A percentile compares a stretch with the other conserved stretches of the same genome.
These are phyloP conservation scores for Colletotrichum musicola DNA, from an alignment of 2,329 filamentous ascomycete genomes.

Conservation along the genomic window DNA sequence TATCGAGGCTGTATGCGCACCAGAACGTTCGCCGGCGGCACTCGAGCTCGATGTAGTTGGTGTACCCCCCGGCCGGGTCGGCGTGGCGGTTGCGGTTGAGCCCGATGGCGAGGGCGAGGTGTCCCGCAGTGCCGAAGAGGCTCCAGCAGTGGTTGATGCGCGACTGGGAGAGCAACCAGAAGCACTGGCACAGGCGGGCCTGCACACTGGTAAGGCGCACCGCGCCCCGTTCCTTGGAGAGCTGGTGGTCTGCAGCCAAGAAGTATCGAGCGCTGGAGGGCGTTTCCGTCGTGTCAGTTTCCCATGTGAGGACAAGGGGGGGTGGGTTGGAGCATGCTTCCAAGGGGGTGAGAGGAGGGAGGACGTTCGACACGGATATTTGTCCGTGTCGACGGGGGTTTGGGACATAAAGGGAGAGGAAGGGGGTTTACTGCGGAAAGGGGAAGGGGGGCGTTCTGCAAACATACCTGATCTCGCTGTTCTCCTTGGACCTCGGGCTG, in stretches of 20 bases:
- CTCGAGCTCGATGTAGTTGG: slow-evolving; percentile 53
- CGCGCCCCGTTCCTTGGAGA: slow-evolving; percentile 53
- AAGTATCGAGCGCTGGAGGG: slow-evolving; percentile 47
- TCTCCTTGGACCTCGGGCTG: slow-evolving; percentile 20
- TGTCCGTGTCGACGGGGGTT: neutral
- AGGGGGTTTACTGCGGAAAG: neutral
- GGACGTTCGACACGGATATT: neutral
- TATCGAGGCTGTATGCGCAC: slow-evolving; percentile 74
- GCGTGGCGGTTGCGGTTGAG: slow-evolving; percentile 51
- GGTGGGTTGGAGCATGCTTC: neutral
- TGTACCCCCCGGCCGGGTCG: slow-evolving; percentile 40
- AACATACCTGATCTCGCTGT: slow-evolving; percentile 31
- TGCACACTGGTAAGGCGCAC: slow-evolving; percentile 56
- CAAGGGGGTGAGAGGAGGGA: neutral
- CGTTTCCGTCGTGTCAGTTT: slow-evolving; percentile 3
- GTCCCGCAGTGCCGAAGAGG: slow-evolving; percentile 57
- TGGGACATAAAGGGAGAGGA: neutral
- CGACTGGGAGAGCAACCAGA: slow-evolving; percentile 58
- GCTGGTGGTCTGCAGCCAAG: slow-evolving; percentile 52
- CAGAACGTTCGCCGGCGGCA: slow-evolving; percentile 66
- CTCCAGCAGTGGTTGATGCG: slow-evolving; percentile 63
- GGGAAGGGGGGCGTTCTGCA: neutral
- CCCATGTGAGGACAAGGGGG: neutral
- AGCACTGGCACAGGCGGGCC: slow-evolving; percentile 56
- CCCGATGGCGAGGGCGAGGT: slow-evolving; percentile 54